A percentile compares a stretch with the other conserved stretches of the same genome.
These are phyloP conservation scores for Tuber brumale DNA, from an alignment of 495 filamentous ascomycete species.

Conservation along the genomic window DNA sequence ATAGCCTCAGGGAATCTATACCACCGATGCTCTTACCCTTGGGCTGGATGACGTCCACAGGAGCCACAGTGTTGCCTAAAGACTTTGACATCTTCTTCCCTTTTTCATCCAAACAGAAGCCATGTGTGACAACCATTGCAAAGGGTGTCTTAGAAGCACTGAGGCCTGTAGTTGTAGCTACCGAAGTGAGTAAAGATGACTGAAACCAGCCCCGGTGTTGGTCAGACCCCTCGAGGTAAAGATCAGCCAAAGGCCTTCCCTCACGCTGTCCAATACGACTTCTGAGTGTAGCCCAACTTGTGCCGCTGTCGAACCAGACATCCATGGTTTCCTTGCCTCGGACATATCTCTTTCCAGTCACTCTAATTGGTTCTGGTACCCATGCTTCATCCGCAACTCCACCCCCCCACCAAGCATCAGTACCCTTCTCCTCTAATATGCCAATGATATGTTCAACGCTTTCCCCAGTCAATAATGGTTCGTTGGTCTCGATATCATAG, in stretches of 20 bases:
- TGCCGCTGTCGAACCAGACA: slow-evolving; percentile 98
- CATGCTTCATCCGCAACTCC: slow-evolving; percentile 53
- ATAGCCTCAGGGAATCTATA: slow-evolving; percentile 53
- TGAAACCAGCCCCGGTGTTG: slow-evolving; percentile 99
- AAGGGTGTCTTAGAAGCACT: slow-evolving; percentile 55
- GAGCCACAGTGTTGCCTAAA: slow-evolving; percentile 78
- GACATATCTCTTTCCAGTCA: slow-evolving; percentile 40
- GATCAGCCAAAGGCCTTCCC: slow-evolving; percentile 59
- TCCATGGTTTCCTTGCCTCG: slow-evolving; percentile 98
- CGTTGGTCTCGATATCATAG: slow-evolving; percentile 60
- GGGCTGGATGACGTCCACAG: slow-evolving; percentile 68
- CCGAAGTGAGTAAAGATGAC: slow-evolving; percentile 86
- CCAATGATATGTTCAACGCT: slow-evolving; percentile 79
- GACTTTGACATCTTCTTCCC: slow-evolving; percentile 99
- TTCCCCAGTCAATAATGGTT: slow-evolving; percentile 67
- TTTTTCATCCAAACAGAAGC: slow-evolving; percentile 80
- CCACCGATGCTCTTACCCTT: slow-evolving; percentile 18
- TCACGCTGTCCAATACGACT: slow-evolving; percentile 19
- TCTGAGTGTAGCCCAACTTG: slow-evolving; percentile 64
- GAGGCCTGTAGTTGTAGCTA: slow-evolving; percentile 49
- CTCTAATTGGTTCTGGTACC: slow-evolving; percentile 18
- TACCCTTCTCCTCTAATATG: slow-evolving; percentile 67
- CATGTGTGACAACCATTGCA: slow-evolving; percentile 82
- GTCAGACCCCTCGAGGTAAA: slow-evolving; percentile 90
- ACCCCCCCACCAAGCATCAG: slow-evolving; percentile 92